phyloP scores from a whole-genome alignment of 192 early-diverging fungal genomes.

The Podila epigama region DNA sequence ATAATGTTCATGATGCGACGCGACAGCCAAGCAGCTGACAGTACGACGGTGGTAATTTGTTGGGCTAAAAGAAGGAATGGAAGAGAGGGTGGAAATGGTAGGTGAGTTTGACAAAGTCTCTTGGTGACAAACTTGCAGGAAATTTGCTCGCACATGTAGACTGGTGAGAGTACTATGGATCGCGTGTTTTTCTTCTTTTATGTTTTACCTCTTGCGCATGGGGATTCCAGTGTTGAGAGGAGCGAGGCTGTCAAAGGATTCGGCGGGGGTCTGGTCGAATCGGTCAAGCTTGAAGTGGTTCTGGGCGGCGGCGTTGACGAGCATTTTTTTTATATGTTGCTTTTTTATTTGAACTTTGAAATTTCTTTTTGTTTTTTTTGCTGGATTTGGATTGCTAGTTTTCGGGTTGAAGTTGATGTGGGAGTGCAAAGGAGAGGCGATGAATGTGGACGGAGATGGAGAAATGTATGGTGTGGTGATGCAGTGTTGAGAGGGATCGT shows the following conservation, averaged over 20 bases:
- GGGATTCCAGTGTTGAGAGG: not conserved
- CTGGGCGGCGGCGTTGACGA: constrained; percentile 32
- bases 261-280: constrained; percentile 19
- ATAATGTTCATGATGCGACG: constrained; percentile 38
- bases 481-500: no score
- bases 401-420: not conserved
- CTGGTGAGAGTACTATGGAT: not conserved
- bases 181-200: not conserved
- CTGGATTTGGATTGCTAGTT: not conserved
- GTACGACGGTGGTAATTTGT: constrained; percentile 38
- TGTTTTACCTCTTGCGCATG: constrained; percentile 34
- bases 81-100: no score
- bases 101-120: no score
- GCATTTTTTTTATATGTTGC: constrained; percentile 7
- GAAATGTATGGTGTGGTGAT: no score
- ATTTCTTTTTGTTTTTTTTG: not conserved
- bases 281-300: constrained; percentile 47
- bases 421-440: not conserved
- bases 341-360: not conserved
- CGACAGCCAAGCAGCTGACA: constrained; percentile 46
- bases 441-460: not conserved
- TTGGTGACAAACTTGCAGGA: no score
- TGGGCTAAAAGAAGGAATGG: not conserved
- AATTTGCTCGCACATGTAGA: no score
- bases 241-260: constrained; percentile 22